Evolutionary conservation across 495 filamentous ascomycete species (phyloP).

Genomic region (Neurospora sp.): DNA sequence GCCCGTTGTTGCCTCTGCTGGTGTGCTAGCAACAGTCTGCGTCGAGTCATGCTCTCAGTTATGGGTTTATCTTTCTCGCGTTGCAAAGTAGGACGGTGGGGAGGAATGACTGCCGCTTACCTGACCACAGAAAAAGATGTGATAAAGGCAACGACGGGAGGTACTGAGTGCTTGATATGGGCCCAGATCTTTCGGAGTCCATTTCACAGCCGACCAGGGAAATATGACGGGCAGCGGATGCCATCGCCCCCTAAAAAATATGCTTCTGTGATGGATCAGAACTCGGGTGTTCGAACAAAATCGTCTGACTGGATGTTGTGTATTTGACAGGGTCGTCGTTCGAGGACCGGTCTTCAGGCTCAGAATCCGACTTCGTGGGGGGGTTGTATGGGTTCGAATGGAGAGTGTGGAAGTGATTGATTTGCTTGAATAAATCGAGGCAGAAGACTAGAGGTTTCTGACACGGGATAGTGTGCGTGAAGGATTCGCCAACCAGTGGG

Average conservation of each 20-base stretch:
- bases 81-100: background rate
- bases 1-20: background rate
- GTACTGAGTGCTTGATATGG: background rate
- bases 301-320: background rate
- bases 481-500: background rate
- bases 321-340: background rate
- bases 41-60: background rate
- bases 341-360: background rate
- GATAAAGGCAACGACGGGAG: background rate
- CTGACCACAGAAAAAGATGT: too few relatives aligned
- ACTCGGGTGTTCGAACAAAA: background rate
- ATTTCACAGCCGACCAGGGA: background rate
- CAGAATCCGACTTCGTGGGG: background rate
- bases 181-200: background rate
- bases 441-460: background rate
- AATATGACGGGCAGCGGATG: too few relatives aligned
- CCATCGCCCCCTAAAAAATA: too few relatives aligned
- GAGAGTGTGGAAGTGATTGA: background rate
- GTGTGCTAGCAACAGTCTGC: background rate
- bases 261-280: background rate
- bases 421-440: background rate
- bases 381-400: background rate
- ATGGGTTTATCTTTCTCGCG: background rate
- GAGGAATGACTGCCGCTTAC: background rate
- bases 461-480: background rate